Conservation (phyloP, 2,329 filamentous ascomycete genomes). For the Sclerotinia sclerotiorum region DNA sequence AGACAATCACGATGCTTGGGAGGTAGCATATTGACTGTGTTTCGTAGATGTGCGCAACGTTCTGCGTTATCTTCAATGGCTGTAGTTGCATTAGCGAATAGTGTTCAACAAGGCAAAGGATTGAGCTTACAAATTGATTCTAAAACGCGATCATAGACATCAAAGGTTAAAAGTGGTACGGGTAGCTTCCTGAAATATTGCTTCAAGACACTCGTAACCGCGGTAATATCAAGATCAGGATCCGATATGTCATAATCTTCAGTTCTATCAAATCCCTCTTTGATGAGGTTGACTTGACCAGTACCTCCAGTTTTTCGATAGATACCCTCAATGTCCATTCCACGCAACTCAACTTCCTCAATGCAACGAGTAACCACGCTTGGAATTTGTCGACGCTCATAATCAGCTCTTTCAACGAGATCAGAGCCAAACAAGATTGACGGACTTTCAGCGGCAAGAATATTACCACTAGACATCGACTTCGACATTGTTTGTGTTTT, state of each 20-base stretch:
- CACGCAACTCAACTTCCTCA: constrained; percentile 90
- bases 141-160: constrained; percentile 85
- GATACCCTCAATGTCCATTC: constrained; percentile 97
- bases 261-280: constrained; percentile 85
- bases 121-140: constrained; percentile 68
- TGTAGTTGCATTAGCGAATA: constrained; percentile 42
- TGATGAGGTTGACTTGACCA: constrained; percentile 84
- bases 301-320: constrained; percentile 96
- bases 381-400: constrained; percentile 85
- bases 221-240: constrained; percentile 89
- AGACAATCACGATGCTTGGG: constrained; percentile 83
- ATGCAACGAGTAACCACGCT: constrained; percentile 91
- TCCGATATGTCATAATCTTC: constrained; percentile 91
- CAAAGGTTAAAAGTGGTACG: constrained; percentile 83
- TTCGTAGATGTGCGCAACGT: constrained; percentile 69
- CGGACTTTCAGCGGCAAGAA: constrained; percentile 51
- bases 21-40: constrained; percentile 76
- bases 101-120: neutral
- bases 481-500: constrained; percentile 48
- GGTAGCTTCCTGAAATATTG: constrained; percentile 96
- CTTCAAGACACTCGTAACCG: constrained; percentile 92
- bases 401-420: constrained; percentile 79
- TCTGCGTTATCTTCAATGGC: constrained; percentile 65
- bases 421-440: constrained; percentile 83
- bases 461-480: constrained; percentile 47